Evolutionary conservation across 2,329 filamentous ascomycete species (phyloP), one percentile per base, ranked within the genome.

Genomic region (Penicillium palitans): DNA sequence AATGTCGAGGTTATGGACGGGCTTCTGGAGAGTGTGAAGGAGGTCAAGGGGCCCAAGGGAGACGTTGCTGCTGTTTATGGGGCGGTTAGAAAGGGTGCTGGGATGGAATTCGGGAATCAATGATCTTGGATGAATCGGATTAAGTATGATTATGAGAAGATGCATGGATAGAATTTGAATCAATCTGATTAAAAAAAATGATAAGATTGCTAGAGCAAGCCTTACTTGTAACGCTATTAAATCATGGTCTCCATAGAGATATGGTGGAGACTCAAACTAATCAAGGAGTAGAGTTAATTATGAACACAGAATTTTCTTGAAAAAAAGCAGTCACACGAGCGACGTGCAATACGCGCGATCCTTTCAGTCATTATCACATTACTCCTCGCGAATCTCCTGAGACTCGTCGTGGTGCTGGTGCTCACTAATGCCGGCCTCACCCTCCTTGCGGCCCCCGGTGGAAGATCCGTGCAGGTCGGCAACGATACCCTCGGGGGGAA

Each of bases 41-140:
- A 87, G 58, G 81, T 91, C 60, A 78, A 80, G 48, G 91, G 90
- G 0, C 81, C 83, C 45, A 85, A 81, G 64, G 91, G 91, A 0
- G 93, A 96, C 74, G 85, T 96, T 72, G 88, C 90, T 2, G 88
- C 84, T 12, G 88, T 96, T 39, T 96, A 96, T 76, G 92, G 92
- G 0, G 88, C 88, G 2, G 87, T 90, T 55, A 84, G 92, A 67
- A 79, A 88, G 76, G 88, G 91, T 71, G 84, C 84, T 29, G 91
- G 91, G 0, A 74, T 96, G 66, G 82, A 85, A 55, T 96, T 87
- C 76, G 89, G 90, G 70, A 91, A 89, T 64, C 74, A 81, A 58
- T 54, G 39, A 19, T 21, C n/a, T 12, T 12, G n/a, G n/a, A 19
- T 21, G 5, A 40, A 24, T 33, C 10, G 13, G 21, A 51, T 19